Evolutionary conservation across 2,329 filamentous ascomycete species (phyloP), one percentile per base, ranked within the genome.

Genomic region (Clonostachys rosea): DNA sequence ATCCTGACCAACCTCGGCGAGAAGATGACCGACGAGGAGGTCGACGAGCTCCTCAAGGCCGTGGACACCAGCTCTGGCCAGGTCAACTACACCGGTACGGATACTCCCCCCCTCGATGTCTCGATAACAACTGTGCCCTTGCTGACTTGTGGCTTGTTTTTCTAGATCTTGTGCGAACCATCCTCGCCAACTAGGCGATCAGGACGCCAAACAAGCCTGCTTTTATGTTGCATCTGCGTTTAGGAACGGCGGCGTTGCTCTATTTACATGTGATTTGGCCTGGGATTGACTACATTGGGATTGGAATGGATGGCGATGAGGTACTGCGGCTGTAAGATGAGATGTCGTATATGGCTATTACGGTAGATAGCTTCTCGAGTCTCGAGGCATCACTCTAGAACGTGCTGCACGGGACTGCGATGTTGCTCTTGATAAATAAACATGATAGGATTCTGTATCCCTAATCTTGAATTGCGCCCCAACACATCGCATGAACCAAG

Each of bases 11-110:
- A 97, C 67, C 74, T 99, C 60, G 94, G 94, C 61, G 94, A 99
- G 85, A 97, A 97, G 80, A 96, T 99, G 91, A 89, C 87, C 52
- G 92, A 99, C 61, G 94, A 97, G 54, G 94, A 99, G 78, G 94
- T 99, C 43, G 92, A 97, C 68, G 94, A 99, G 79, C 80, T 99
- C 64, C 84, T 99, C 68, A 99, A 97, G 84, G 91, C 91, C 1
- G 92, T 97, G 55, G 94, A 99, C 67, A 95, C 91, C 51, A 94
- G 87, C 71, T 92, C 87, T 47, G 91, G 92, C 58, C 91, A 97
- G 80, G 89, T 99, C 70, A 96, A 97, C 76, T 99, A 99, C 70
- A 91, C 87, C 56, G 91, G 90, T 94, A 76, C 54, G 84, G 67
- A 42, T 39, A 16, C 30, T 14, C 17, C 17, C 5, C 6, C 30